These are phyloP conservation scores for Metrosideros polymorpha DNA, from an alignment of 441 rosid species.

Conservation along the genomic window DNA sequence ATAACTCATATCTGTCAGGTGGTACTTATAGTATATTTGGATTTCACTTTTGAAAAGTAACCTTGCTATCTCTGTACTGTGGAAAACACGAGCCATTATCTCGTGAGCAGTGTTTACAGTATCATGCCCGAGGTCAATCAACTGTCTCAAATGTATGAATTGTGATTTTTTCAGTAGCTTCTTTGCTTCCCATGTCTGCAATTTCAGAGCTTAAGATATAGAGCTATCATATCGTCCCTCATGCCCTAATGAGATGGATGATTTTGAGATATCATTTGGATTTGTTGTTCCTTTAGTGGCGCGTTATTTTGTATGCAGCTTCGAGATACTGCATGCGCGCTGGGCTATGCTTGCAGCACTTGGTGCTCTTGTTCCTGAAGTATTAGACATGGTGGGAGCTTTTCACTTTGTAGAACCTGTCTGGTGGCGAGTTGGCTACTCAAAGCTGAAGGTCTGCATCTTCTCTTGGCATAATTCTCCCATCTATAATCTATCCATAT, in stretches of 20 bases:
- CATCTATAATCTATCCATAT: neutral
- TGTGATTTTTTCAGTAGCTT: neutral
- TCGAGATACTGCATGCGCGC: slow-evolving; percentile 88
- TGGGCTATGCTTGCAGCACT: slow-evolving; percentile 98
- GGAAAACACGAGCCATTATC: neutral
- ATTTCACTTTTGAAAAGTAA: neutral
- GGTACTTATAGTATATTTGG: neutral
- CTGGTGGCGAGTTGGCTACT: slow-evolving; percentile 94
- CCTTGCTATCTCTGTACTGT: neutral
- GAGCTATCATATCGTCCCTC: neutral
- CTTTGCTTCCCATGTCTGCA: neutral
- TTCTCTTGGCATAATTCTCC: neutral
- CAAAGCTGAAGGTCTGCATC: slow-evolving; percentile 64
- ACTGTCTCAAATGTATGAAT: neutral
- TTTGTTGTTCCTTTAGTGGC: neutral
- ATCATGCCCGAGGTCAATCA: neutral
- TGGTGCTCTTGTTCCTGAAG: slow-evolving; percentile 83
- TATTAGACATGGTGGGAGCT: slow-evolving; percentile 52
- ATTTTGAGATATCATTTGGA: neutral
- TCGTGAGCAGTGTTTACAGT: neutral
- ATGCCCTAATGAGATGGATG: neutral
- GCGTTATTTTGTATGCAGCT: slow-evolving; percentile 30
- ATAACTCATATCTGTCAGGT: neutral
- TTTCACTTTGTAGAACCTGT: slow-evolving; percentile 79
- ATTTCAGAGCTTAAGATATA: neutral